phyloP scores from a whole-genome alignment of 2,329 filamentous ascomycete genomes.

The Pseudocercospora macadamiae region DNA sequence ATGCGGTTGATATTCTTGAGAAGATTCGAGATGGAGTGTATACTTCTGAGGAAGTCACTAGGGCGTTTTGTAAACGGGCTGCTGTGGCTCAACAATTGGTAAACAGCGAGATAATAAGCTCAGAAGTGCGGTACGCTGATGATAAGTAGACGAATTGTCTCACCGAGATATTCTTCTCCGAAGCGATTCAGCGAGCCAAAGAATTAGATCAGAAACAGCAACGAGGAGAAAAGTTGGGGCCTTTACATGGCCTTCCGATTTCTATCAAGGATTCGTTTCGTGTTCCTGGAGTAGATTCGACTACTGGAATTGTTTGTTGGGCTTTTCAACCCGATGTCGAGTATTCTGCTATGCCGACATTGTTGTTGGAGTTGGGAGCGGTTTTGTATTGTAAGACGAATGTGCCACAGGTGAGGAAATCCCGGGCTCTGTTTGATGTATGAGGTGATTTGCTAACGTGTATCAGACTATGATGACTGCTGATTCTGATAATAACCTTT shows the following conservation, averaged over 20 bases:
- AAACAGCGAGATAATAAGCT: neutral
- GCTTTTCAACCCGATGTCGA: constrained; percentile 35
- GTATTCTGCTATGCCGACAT: constrained; percentile 47
- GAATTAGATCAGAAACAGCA: constrained; percentile 27
- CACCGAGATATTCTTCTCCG: constrained; percentile 49
- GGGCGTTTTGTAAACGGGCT: constrained; percentile 47
- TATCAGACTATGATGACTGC: constrained; percentile 52
- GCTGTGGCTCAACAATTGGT: constrained; percentile 37
- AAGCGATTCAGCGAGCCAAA: constrained; percentile 29
- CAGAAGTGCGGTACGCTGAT: too few species aligned
- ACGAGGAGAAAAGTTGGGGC: constrained; percentile 42
- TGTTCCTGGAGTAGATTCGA: constrained; percentile 18
- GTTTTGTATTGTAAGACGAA: constrained; percentile 59
- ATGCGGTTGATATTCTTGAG: constrained; percentile 27
- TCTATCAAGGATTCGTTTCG: constrained; percentile 53
- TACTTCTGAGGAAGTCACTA: constrained; percentile 24
- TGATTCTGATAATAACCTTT: constrained; percentile 41
- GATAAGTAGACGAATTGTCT: constrained; percentile 32
- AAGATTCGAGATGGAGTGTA: constrained; percentile 14
- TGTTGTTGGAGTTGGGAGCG: constrained; percentile 51
- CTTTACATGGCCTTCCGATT: constrained; percentile 57
- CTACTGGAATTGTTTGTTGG: constrained; percentile 18
- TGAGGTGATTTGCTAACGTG: neutral
- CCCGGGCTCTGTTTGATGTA: too few species aligned
- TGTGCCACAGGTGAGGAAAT: constrained; percentile 47